phyloP scores from a whole-genome alignment of 2,329 filamentous ascomycete genomes.

The Phyllosticta citribraziliensis region DNA sequence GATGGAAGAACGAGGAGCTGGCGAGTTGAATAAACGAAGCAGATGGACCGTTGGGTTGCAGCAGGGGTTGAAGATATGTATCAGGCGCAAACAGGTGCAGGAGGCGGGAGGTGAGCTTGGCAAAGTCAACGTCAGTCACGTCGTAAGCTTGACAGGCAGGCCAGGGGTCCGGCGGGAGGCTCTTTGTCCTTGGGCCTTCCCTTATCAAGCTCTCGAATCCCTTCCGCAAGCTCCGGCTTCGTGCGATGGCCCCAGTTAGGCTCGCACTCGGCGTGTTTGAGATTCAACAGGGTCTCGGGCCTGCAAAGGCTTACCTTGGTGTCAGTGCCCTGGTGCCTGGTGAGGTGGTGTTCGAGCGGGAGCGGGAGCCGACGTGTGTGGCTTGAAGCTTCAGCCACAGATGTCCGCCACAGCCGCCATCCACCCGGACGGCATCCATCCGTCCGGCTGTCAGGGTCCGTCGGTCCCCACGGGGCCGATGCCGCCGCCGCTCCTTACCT shows the following conservation, averaged over 20 bases:
- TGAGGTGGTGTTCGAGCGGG: background rate
- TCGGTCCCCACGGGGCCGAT: too few relatives aligned
- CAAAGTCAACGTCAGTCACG: conserved; percentile 8
- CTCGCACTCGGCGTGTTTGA: background rate
- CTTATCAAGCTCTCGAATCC: background rate
- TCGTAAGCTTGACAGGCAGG: background rate
- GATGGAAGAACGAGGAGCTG: background rate
- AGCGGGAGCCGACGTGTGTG: background rate
- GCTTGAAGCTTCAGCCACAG: background rate
- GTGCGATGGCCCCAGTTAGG: background rate
- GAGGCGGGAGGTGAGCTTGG: conserved; percentile 4
- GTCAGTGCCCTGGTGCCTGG: too few relatives aligned
- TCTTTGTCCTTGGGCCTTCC: background rate
- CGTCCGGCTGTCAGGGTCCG: too few relatives aligned
- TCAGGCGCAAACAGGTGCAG: background rate
- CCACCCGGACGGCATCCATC: too few relatives aligned
- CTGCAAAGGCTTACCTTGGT: background rate
- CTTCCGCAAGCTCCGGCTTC: background rate
- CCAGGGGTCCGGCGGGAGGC: background rate
- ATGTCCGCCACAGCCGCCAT: too few relatives aligned
- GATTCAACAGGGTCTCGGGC: background rate
- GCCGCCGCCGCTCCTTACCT: too few relatives aligned
- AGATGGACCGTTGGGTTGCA: background rate
- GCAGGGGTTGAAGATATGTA: background rate
- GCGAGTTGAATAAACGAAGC: background rate